Evolutionary conservation across 202 grass and related monocot genomes (phyloP).

Genomic region (Bolboschoenoplectus hybrid): DNA sequence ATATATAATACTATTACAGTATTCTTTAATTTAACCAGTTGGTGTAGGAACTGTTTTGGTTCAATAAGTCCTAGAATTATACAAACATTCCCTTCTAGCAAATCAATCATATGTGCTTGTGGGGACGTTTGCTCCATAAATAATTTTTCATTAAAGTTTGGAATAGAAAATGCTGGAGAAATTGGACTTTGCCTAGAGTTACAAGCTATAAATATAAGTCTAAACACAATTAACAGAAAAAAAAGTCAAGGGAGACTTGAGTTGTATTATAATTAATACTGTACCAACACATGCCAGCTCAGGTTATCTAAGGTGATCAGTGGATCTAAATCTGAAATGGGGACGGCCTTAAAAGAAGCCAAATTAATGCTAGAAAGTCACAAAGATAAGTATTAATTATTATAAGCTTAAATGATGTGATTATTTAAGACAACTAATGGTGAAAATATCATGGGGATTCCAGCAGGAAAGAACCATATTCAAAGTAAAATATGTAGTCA

Average conservation of each 20-base stretch:
- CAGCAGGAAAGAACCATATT: neutral
- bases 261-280: neutral
- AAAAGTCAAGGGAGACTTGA: neutral
- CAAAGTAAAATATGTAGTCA: neutral
- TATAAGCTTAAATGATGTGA: neutral
- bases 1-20: neutral
- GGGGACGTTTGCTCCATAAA: neutral
- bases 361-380: neutral
- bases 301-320: neutral
- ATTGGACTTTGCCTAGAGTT: neutral
- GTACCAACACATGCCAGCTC: neutral
- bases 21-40: neutral
- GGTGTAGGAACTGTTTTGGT: neutral
- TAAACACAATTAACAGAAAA: neutral
- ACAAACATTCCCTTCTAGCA: neutral
- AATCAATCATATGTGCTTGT: neutral
- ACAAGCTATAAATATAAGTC: neutral
- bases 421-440: neutral
- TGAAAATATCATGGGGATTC: too few relatives aligned
- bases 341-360: neutral
- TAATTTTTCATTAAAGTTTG: neutral
- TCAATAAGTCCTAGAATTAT: neutral
- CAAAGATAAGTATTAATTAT: neutral
- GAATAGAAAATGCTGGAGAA: neutral
- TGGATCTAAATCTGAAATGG: neutral